Evolutionary conservation across 345 rosid genomes (phyloP), one percentile per base, ranked within the genome.

Genomic region (Gynandropsis gynandra): DNA sequence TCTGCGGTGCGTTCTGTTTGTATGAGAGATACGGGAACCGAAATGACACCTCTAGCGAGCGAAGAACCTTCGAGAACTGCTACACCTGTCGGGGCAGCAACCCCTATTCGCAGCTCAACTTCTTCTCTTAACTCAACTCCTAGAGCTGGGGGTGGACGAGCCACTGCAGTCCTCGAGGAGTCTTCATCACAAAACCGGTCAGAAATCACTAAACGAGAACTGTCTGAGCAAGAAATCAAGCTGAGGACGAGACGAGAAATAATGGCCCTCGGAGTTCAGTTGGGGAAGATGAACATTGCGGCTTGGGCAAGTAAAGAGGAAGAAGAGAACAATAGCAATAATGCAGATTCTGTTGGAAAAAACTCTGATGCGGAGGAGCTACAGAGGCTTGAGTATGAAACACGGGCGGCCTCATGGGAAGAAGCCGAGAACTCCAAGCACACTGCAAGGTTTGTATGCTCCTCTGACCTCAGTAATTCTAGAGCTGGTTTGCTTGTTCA

Each of bases 1-100:
- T 76, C 79, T 54, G 71, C 76, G 21, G 87, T 84, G 46, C 79
- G 93, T 34, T 89, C 97, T 13, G 95, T 89, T 33, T 80, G 89
- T 58, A 89, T 83, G 97, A 78, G 96, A 72, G 97, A 89, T 56
- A 86, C 81, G 97, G 95, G 95, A 50, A 89, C 95, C 4, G 97
- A 89, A 42, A 89, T 89, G 97, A 86, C 96, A 34, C 97, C 96
- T 17, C 55, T 81, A 65, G 83, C 94, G 39, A 89, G 95, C 63
- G 94, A 83, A 74, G 97, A 86, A 66, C 97, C 95, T 49, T 89
- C 97, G 12, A 75, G 97, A 66, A 80, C 82, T 1, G 88, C 81
- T 54, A 86, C 95, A 64, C 95, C 97, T 27, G 75, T 80, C 41
- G 74, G 64, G 57, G 87, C 94, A 16, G 78, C 90, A 33, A 83